Conservation (phyloP, 2,329 filamentous ascomycete genomes). For the Waltergamsia citrina region DNA sequence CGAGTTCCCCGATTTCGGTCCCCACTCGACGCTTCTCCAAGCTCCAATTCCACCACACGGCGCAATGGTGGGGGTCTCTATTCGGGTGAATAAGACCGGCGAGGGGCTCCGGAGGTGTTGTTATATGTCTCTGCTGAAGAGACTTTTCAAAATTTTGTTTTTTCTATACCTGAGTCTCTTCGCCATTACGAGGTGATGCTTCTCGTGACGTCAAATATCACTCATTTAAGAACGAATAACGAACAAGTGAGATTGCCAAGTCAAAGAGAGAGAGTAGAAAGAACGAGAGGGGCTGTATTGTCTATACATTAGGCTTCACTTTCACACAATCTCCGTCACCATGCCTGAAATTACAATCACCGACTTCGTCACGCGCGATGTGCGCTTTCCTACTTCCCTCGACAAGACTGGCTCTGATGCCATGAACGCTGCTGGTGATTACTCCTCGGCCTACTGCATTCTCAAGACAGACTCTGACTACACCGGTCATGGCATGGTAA, state of each 20-base stretch:
- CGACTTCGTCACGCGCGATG: conserved; percentile 61
- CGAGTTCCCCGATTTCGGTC: conserved; percentile 1
- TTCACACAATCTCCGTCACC: no score
- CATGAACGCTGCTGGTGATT: conserved; percentile 91
- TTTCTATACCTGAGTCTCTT: no score
- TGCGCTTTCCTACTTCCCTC: conserved; percentile 81
- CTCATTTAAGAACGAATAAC: no score
- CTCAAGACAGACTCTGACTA: conserved; percentile 67
- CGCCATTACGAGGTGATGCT: no score
- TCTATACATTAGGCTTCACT: no score
- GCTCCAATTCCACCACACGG: neutral
- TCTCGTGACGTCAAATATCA: no score
- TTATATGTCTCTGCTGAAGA: no score
- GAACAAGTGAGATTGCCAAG: no score
- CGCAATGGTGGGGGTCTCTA: neutral
- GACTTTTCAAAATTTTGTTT: no score
- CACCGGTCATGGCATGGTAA: conserved; percentile 71
- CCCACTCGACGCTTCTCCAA: neutral
- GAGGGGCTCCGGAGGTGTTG: no score
- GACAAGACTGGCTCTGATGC: conserved; percentile 95
- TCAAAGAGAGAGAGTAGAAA: no score
- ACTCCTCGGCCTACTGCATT: conserved; percentile 91
- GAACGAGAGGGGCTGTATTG: no score
- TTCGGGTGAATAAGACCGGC: neutral
- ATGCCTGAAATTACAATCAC: conserved; percentile 57